These are phyloP conservation scores for Penicillium sp. DNA, from an alignment of 2,329 filamentous ascomycete species.

Conservation along the genomic window DNA sequence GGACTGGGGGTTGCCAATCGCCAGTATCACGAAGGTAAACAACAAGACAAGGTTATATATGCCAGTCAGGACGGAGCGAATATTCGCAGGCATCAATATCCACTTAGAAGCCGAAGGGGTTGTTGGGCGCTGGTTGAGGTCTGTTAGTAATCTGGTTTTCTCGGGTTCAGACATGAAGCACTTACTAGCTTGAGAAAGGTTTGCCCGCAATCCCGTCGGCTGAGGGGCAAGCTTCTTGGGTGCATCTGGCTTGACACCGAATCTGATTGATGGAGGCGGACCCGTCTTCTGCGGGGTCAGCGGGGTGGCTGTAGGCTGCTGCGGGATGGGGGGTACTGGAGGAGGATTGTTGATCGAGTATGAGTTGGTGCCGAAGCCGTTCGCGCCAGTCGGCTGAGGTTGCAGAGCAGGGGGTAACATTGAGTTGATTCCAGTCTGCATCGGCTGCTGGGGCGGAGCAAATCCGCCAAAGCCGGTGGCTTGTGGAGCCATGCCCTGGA, in stretches of 20 bases:
- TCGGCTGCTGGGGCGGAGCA: conserved; percentile 52
- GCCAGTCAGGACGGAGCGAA: conserved; percentile 11
- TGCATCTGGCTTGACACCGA: conserved; percentile 71
- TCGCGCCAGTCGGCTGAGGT: conserved; percentile 53
- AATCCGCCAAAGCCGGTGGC: conserved; percentile 56
- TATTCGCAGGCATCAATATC: neutral
- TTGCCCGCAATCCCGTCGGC: conserved; percentile 84
- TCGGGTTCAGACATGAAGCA: conserved; percentile 36
- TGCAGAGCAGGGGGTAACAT: conserved; percentile 57
- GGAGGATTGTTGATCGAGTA: conserved; percentile 54
- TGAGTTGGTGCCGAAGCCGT: conserved; percentile 50
- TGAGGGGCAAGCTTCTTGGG: conserved; percentile 80
- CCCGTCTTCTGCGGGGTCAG: conserved; percentile 78
- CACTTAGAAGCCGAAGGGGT: conserved; percentile 68
- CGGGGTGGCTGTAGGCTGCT: conserved; percentile 61
- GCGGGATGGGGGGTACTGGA: conserved; percentile 58
- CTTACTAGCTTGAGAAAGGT: conserved; percentile 95
- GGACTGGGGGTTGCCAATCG: neutral
- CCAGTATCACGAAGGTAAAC: neutral
- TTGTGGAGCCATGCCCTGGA: conserved; percentile 52
- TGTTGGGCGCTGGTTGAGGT: conserved; percentile 59
- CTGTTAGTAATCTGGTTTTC: conserved; percentile 14
- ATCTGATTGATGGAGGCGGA: conserved; percentile 82
- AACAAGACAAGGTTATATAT: conserved; percentile 30
- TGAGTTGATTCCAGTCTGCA: conserved; percentile 50